Base-by-base conservation (phyloP, 2,329 filamentous ascomycete genomes). In the Fusarium equiseti region DNA sequence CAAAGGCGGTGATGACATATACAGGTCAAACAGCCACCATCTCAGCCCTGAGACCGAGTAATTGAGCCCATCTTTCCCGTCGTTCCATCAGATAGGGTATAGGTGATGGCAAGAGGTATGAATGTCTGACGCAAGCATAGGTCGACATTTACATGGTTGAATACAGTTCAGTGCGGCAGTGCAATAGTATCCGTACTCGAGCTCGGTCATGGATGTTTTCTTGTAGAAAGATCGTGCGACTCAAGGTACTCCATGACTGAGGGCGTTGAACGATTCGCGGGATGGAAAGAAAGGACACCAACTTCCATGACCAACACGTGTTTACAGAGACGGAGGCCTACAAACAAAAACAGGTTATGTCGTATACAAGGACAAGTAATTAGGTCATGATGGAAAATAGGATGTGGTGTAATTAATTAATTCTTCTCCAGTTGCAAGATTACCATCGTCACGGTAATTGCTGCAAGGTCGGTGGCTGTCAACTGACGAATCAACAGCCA, bases 1-100 rank as follows among this genome's bases (percentile, higher is more conserved):
- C 51, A 74, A 73, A 74, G 61, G 70, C 70, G 71, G 71, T 75
- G 70, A 65, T 75, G 68, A 55, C 38, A 53, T 52, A 15, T 35
- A 26, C 18, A 49, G 42, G 27, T 26, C n/a, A 26, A 52, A 38
- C 40, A 49, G 29, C 32, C 59, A 18, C 60, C 45, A 58, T 63
- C 35, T 46, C 58, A 63, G 62, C 59, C 52, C 45, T 50, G 51
- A 49, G 35, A 52, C 42, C 53, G 27, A 35, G 32, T 11, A 26
- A 51, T 55, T 44, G 46, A 68, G 45, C 59, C 51, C 46, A 60
- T 50, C 24, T 38, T 49, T 32, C 26, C 31, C 43, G n/a, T 51
- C 42, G 42, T 54, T 42, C 43, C 56, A 44, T 49, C 40, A 42
- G 44, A 55, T 45, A 32, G 24, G 45, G 32, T n/a, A 46, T 50